A percentile compares a stretch with the other conserved stretches of the same genome.
These are phyloP conservation scores for Davidsoniella australis DNA, from an alignment of 2,329 filamentous ascomycete genomes.

Conservation along the genomic window DNA sequence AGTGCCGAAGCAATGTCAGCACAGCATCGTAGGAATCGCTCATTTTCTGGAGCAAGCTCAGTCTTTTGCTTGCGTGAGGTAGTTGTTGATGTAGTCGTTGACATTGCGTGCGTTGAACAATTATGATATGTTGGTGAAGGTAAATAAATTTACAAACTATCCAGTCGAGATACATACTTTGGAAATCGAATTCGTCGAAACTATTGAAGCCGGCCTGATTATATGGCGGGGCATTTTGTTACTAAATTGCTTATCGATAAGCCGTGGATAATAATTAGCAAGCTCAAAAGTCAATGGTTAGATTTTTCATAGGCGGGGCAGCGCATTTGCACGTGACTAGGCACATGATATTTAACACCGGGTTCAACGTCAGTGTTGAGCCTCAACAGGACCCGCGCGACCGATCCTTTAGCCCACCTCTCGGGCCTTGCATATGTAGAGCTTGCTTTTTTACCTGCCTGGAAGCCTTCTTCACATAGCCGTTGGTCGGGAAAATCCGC, in stretches of 20 bases:
- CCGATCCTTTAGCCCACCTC: constrained; percentile 11
- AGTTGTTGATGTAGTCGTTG: constrained; percentile 36
- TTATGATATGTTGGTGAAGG: background rate
- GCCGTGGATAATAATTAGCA: background rate
- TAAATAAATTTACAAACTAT: background rate
- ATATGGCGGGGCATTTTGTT: background rate
- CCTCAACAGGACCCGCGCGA: constrained; percentile 7
- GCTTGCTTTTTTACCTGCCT: too few relatives aligned
- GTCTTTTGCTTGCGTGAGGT: constrained; percentile 51
- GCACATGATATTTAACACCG: too few relatives aligned
- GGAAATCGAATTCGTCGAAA: background rate
- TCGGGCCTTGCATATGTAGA: constrained; percentile 2
- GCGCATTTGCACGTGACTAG: background rate
- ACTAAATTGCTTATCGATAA: constrained; percentile 5
- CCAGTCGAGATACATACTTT: background rate
- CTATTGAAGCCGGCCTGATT: background rate
- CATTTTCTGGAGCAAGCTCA: constrained; percentile 78
- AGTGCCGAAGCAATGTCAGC: constrained; percentile 87
- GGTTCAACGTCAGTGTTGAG: background rate
- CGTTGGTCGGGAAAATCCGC: constrained; percentile 4
- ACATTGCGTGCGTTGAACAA: constrained; percentile 18
- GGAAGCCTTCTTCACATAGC: background rate
- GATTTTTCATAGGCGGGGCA: background rate
- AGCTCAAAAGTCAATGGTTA: background rate
- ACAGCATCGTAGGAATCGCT: constrained; percentile 84